phyloP scores from a whole-genome alignment of 2,329 filamentous ascomycete genomes.

The Zasmidium citrigriseum region DNA sequence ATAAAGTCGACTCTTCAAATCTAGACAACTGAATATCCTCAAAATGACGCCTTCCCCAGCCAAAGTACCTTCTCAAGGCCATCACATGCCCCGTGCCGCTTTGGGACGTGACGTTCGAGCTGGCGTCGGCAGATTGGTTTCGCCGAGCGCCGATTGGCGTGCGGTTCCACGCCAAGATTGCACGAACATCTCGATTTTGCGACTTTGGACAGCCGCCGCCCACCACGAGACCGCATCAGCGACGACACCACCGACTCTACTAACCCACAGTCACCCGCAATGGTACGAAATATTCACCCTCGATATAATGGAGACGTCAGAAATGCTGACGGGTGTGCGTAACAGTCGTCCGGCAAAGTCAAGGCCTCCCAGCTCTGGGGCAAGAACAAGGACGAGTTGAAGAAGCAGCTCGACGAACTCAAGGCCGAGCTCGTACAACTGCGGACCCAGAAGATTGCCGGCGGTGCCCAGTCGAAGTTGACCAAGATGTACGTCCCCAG shows the following conservation, averaged over 20 bases:
- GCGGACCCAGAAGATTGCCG: conserved; percentile 96
- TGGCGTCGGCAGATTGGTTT: not conserved
- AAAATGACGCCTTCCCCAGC: not conserved
- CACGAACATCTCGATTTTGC: not conserved
- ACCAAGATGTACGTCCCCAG: conserved; percentile 80
- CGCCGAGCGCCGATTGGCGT: not conserved
- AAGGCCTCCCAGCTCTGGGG: conserved; percentile 96
- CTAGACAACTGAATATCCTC: not conserved
- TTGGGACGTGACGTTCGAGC: not conserved
- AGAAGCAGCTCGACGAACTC: conserved; percentile 90
- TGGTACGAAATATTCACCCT: conserved; percentile 28
- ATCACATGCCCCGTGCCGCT: not conserved
- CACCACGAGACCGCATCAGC: conserved; percentile 8
- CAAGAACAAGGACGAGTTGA: conserved; percentile 99
- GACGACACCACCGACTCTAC: conserved; percentile 15
- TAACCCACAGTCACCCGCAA: conserved; percentile 29
- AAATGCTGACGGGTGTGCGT: conserved; percentile 21
- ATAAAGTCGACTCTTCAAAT: not conserved
- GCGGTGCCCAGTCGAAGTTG: conserved; percentile 90
- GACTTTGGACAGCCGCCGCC: not conserved
- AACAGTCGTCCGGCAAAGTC: conserved; percentile 70
- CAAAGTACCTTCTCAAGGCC: not conserved
- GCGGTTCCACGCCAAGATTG: not conserved
- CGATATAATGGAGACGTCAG: conserved; percentile 2
- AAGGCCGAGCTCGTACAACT: conserved; percentile 96